Evolutionary conservation across 2,329 filamentous ascomycete species (phyloP).

Genomic region (Colletotrichum magnum): DNA sequence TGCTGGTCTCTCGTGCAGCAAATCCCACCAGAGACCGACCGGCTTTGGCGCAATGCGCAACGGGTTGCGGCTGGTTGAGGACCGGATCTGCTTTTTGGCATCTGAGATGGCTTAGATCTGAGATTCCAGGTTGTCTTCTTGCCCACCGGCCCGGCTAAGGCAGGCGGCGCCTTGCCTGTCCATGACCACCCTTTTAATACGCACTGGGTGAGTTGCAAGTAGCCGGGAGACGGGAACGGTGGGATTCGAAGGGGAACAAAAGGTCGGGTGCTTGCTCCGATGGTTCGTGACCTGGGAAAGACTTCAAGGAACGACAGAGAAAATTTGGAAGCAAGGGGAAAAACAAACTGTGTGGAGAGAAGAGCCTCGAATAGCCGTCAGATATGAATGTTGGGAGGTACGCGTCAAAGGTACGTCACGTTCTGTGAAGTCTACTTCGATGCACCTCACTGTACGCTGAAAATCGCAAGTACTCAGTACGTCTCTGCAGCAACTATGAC

Average conservation of each 20-base stretch:
- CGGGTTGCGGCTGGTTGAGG: slow-evolving; percentile 13
- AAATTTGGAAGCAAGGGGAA: background rate
- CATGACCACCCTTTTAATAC: background rate
- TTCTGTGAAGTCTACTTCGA: background rate
- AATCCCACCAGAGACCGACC: background rate
- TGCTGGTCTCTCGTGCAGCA: no score
- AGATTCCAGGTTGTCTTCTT: slow-evolving; percentile 3
- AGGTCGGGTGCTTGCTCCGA: slow-evolving; percentile 32
- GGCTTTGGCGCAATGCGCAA: slow-evolving; percentile 14
- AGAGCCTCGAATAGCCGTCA: slow-evolving; percentile 41
- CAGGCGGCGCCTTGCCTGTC: slow-evolving; percentile 6
- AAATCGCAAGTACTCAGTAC: slow-evolving; percentile 10
- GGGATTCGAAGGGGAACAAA: background rate
- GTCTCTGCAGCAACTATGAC: background rate
- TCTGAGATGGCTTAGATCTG: slow-evolving; percentile 4
- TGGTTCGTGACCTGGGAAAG: slow-evolving; percentile 15
- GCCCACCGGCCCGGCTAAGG: slow-evolving; percentile 31
- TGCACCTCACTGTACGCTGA: background rate
- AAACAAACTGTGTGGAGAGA: slow-evolving; percentile 34
- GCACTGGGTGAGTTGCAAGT: background rate
- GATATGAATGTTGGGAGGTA: slow-evolving; percentile 4
- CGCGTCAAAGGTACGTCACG: slow-evolving; percentile 2
- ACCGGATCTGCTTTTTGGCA: slow-evolving; percentile 25
- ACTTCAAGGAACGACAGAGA: background rate
- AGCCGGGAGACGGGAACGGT: no score